Evolutionary conservation across 2,329 filamentous ascomycete species (phyloP).

Genomic region (Fusarium globosum): DNA sequence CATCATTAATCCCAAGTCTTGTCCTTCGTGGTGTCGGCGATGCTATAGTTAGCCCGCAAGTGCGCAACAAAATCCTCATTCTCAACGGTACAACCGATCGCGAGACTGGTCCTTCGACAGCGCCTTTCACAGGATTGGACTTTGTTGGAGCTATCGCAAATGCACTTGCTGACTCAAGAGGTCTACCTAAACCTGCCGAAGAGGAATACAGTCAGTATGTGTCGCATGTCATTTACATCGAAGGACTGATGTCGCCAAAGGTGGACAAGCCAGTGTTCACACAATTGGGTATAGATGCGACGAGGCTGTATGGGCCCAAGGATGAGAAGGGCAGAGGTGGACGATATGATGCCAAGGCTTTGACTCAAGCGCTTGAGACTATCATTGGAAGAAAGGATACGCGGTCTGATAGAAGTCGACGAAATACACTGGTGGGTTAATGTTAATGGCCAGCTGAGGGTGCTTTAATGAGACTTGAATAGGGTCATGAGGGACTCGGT

Average conservation of each 20-base stretch:
- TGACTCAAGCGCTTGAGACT: conserved; percentile 80
- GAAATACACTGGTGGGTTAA: conserved; percentile 57
- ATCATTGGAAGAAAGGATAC: conserved; percentile 72
- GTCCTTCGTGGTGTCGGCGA: conserved; percentile 79
- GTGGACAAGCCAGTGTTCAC: conserved; percentile 75
- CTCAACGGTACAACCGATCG: conserved; percentile 87
- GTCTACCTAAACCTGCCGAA: conserved; percentile 51
- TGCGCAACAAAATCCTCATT: conserved; percentile 81
- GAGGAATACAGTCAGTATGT: conserved; percentile 75
- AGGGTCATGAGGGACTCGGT: not conserved
- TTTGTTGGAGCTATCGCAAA: conserved; percentile 84
- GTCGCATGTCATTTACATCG: conserved; percentile 85
- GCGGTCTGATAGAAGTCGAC: conserved; percentile 52
- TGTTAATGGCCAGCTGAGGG: not conserved
- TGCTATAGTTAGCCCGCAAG: conserved; percentile 56
- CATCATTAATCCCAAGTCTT: conserved; percentile 85
- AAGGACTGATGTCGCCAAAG: conserved; percentile 74
- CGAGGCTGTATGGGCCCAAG: conserved; percentile 79
- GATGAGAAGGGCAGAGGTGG: conserved; percentile 56
- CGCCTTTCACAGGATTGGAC: conserved; percentile 78
- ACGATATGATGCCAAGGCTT: conserved; percentile 79
- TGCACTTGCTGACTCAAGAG: conserved; percentile 77
- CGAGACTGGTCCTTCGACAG: conserved; percentile 78
- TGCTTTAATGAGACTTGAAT: not conserved
- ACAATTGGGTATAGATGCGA: conserved; percentile 78